Conservation (phyloP, 169 alveolate genomes). For the Cryptosporidium bovis region DNA sequence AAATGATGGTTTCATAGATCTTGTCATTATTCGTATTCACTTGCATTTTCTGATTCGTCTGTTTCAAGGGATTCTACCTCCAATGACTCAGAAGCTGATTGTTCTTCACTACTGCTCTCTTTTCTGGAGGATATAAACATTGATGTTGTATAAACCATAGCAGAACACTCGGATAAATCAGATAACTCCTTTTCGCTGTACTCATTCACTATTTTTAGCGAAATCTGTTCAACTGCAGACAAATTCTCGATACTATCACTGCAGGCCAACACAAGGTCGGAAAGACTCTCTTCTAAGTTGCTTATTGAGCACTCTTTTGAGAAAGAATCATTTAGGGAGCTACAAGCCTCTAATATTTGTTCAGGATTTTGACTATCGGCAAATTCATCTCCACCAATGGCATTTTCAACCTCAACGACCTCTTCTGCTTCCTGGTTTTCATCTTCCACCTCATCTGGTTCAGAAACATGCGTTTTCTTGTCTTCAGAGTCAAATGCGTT, state of each 20-base stretch:
- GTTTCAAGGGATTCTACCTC: conserved; percentile 50
- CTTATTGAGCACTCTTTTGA: conserved; percentile 4
- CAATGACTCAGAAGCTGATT: conserved; percentile 18
- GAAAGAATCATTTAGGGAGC: conserved; percentile 37
- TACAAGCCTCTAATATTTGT: conserved; percentile 45
- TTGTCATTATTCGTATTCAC: not conserved
- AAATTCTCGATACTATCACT: not conserved
- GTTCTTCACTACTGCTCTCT: not conserved
- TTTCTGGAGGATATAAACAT: conserved; percentile 7
- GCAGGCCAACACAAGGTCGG: conserved; percentile 9
- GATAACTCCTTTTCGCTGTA: not conserved
- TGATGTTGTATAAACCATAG: conserved; percentile 30
- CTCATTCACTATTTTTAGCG: not conserved
- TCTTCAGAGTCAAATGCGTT: not conserved
- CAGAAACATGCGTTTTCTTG: not conserved
- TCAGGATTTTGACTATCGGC: not conserved
- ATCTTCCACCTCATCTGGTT: not conserved
- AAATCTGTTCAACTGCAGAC: not conserved
- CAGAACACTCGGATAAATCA: conserved; percentile 11
- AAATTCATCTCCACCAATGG: not conserved
- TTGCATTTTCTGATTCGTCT: conserved; percentile 12
- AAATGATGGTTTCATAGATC: not conserved
- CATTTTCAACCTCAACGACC: conserved; percentile 12
- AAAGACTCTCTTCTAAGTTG: not conserved
- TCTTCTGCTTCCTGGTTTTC: not conserved